Evolutionary conservation across 1,139 yeast species (phyloP).

Genomic region (Taiozyma onychis): DNA sequence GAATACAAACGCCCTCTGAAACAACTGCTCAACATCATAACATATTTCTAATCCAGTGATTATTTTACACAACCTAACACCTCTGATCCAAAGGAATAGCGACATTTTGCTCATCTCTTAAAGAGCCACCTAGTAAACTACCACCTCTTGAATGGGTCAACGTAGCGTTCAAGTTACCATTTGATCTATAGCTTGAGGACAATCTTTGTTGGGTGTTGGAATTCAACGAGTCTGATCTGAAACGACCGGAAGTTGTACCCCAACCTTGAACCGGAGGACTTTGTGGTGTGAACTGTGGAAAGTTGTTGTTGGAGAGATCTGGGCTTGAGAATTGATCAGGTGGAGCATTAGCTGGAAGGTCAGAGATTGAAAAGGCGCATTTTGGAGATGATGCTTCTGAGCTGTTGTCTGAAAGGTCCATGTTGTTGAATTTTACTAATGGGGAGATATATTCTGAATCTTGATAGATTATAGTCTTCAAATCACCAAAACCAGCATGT

Average conservation of each 20-base stretch:
- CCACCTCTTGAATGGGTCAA: not conserved
- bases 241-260: not conserved
- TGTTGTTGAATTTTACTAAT: conserved; percentile 1
- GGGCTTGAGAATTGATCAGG: not conserved
- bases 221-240: not conserved
- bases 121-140: not conserved
- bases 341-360: conserved; percentile 3
- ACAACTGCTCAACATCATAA: not conserved
- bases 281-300: not conserved
- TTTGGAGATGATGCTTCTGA: conserved; percentile 1
- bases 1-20: too few species aligned
- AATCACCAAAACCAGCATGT: conserved; percentile 16
- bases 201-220: not conserved
- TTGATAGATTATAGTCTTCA: conserved; percentile 7
- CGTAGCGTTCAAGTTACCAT: not conserved
- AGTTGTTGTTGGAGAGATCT: not conserved
- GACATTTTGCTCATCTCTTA: not conserved
- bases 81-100: not conserved
- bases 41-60: too few species aligned
- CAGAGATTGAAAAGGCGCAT: conserved; percentile 3
- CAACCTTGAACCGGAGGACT: not conserved
- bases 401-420: not conserved
- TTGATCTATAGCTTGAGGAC: not conserved
- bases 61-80: not conserved
- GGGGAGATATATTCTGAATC: conserved; percentile 1